Evolutionary conservation across 164 flowering plant genomes (phyloP).

Genomic region (Tinospora cordifolia): DNA sequence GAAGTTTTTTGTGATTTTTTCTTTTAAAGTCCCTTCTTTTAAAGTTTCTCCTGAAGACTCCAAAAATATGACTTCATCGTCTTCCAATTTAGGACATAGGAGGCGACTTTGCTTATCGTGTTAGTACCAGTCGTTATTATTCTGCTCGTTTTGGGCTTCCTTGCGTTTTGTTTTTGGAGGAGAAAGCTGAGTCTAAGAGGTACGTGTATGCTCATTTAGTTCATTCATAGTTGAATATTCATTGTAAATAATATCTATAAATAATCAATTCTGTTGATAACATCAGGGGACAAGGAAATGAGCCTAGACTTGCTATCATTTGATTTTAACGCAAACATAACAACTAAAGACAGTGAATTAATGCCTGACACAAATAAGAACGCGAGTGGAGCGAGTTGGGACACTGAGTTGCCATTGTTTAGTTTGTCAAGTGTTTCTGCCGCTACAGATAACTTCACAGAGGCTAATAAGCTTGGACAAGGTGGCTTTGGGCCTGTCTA

Average conservation of each 20-base stretch:
- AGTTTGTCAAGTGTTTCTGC: slow-evolving; percentile 1
- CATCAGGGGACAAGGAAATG: background rate
- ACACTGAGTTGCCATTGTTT: slow-evolving; percentile 11
- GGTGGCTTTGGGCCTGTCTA: slow-evolving; percentile 3
- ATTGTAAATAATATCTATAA: background rate
- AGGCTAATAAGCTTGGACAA: background rate
- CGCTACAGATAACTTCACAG: background rate
- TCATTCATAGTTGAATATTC: background rate
- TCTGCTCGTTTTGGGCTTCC: background rate
- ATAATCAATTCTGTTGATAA: background rate
- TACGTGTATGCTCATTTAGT: background rate
- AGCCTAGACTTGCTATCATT: background rate
- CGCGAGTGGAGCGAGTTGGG: background rate
- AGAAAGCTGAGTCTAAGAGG: background rate
- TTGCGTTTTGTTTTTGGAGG: background rate
- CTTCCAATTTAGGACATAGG: background rate
- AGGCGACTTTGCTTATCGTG: background rate
- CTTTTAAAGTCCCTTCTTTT: background rate
- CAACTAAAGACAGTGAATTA: background rate
- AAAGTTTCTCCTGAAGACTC: background rate
- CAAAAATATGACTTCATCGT: background rate
- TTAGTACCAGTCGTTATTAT: background rate
- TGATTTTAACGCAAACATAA: background rate
- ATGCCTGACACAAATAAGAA: background rate
- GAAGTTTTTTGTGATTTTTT: background rate